A percentile compares a stretch with the other conserved stretches of the same genome.
Conservation (phyloP, 2,329 filamentous ascomycete genomes). For the Fusarium sacchari region DNA sequence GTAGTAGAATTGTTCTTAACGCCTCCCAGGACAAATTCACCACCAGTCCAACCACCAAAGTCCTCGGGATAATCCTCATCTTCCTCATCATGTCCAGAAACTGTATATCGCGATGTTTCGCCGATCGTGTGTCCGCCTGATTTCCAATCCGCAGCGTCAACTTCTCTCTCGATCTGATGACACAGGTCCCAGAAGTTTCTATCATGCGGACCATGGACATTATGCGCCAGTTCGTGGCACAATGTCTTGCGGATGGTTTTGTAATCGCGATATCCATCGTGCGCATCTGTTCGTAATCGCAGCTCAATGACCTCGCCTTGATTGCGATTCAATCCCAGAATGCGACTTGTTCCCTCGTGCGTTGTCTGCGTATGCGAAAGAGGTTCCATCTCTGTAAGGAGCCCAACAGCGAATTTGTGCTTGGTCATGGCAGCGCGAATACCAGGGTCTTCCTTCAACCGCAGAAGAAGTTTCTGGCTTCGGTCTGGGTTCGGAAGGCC, state of each 20-base stretch:
- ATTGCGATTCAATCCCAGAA: slow-evolving; percentile 88
- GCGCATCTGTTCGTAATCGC: slow-evolving; percentile 88
- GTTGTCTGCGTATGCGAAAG: slow-evolving; percentile 76
- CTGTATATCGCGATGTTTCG: slow-evolving; percentile 69
- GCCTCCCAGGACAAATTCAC: slow-evolving; percentile 78
- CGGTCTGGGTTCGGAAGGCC: slow-evolving; percentile 81
- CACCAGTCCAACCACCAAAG: slow-evolving; percentile 80
- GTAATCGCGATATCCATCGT: slow-evolving; percentile 94
- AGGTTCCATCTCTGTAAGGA: slow-evolving; percentile 97
- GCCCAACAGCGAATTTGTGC: slow-evolving; percentile 83
- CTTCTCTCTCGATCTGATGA: slow-evolving; percentile 86
- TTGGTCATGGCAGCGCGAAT: slow-evolving; percentile 85
- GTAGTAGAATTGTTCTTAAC: slow-evolving; percentile 57
- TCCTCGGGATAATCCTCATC: slow-evolving; percentile 63
- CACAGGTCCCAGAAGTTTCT: slow-evolving; percentile 90
- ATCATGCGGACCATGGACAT: slow-evolving; percentile 87
- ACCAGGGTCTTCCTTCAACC: slow-evolving; percentile 83
- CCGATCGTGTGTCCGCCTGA: slow-evolving; percentile 73
- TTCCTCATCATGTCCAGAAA: slow-evolving; percentile 61
- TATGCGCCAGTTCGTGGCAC: slow-evolving; percentile 95
- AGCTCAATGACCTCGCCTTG: slow-evolving; percentile 90
- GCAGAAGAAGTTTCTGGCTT: slow-evolving; percentile 76
- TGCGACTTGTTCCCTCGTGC: slow-evolving; percentile 78
- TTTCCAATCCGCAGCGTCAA: slow-evolving; percentile 82
- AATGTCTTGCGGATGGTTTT: slow-evolving; percentile 89